phyloP scores from a whole-genome alignment of 164 flowering plant species.

The Tetracentron sinense region DNA sequence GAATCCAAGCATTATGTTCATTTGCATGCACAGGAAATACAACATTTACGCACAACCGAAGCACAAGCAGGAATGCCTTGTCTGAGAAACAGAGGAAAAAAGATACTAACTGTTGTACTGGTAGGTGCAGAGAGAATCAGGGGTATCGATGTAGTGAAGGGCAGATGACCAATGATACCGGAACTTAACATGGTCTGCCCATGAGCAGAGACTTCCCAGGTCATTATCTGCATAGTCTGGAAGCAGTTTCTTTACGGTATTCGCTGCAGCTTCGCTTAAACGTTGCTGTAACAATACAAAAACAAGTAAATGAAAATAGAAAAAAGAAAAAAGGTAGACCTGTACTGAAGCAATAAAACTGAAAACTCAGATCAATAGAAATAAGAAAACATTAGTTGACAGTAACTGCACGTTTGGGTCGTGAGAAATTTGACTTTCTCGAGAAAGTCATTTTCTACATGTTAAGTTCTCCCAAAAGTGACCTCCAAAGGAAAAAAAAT shows the following conservation, averaged over 20 bases:
- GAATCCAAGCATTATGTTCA: no score
- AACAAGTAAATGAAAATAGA: not conserved
- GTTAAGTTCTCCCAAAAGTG: no score
- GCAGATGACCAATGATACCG: conserved; percentile 73
- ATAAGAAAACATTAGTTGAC: no score
- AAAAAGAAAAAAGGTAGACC: no score
- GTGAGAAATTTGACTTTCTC: no score
- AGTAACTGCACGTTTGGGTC: no score
- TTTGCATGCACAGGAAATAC: no score
- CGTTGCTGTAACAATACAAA: conserved; percentile 33
- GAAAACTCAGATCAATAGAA: not conserved
- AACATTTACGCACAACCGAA: not conserved
- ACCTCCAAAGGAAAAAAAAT: no score
- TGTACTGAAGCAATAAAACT: no score
- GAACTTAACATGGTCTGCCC: conserved; percentile 82
- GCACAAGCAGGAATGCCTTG: not conserved
- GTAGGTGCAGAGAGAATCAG: conserved; percentile 67
- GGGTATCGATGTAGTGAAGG: conserved; percentile 78
- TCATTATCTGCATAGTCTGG: conserved; percentile 59
- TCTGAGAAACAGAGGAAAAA: not conserved
- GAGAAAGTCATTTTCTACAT: no score
- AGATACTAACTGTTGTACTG: conserved; percentile 51
- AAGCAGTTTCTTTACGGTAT: conserved; percentile 58
- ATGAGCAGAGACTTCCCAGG: conserved; percentile 58
- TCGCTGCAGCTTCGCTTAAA: conserved; percentile 58